Conservation (phyloP, 306 rosid species). For the Castanea mollissima region DNA sequence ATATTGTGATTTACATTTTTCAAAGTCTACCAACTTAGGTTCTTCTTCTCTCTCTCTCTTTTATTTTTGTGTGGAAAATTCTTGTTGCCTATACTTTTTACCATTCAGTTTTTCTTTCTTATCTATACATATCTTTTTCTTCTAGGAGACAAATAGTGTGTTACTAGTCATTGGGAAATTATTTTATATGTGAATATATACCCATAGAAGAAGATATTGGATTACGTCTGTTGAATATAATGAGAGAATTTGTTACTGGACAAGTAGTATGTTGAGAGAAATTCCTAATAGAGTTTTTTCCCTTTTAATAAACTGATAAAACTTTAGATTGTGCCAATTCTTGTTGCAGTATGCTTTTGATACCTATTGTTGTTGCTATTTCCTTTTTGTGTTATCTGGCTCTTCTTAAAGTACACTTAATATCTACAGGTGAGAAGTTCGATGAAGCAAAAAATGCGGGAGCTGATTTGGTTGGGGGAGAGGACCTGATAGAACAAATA, state of each 20-base stretch:
- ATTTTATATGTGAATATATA: no score
- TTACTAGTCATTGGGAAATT: no score
- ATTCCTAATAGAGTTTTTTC: not conserved
- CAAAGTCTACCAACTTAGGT: not conserved
- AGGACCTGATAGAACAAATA: conserved; percentile 95
- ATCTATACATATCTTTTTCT: no score
- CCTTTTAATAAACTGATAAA: not conserved
- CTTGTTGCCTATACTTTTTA: not conserved
- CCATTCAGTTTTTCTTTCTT: no score
- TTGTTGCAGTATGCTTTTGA: not conserved
- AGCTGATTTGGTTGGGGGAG: conserved; percentile 99
- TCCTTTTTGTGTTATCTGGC: conserved; percentile 15
- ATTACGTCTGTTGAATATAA: not conserved
- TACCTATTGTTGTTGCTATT: not conserved
- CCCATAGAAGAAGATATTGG: not conserved
- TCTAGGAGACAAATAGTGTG: no score
- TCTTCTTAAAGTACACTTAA: conserved; percentile 17
- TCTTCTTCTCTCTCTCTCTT: no score
- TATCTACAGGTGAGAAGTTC: conserved; percentile 73
- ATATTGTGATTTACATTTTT: not conserved
- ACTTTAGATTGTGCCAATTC: not conserved
- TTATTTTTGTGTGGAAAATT: not conserved
- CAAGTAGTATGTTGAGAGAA: not conserved
- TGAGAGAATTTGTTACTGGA: not conserved
- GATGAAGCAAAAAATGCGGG: conserved; percentile 98